Base-by-base conservation (phyloP, 1,284 basidiomycete species). In the Trichosporon asahii region DNA sequence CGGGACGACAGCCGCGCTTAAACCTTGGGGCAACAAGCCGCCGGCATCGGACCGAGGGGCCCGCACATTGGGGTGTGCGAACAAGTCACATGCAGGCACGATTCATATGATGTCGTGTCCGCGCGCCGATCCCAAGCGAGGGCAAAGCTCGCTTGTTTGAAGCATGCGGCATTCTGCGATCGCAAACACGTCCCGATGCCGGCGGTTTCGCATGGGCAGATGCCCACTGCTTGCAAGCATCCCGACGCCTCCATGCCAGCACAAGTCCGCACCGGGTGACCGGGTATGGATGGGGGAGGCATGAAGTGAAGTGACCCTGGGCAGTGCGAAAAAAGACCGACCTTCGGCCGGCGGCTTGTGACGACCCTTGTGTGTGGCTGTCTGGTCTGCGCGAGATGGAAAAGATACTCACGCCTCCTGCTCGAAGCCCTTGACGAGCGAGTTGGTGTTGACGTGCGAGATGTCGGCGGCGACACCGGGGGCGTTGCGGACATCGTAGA, bases 401-500 rank as follows among this genome's bases (percentile, higher is more conserved):
- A n/a, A n/a, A n/a, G 27, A 33, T 61, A 82, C 81, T 79, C 76
- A 83, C 82, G 83, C 77, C 71, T 78, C 82, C 76, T 80, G 76
- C 75, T 82, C 80, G 84, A 86, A 92, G 40, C 93, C 93, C 76
- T 89, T 87, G 70, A 95, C 83, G 46, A 66, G 72, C 37, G 82
- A 83, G 69, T 74, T 67, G 71, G 85, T 84, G 84, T 87, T 86
- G 82, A 97, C 94, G 85, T 98, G 95, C 73, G 91, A 92, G 73
- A 98, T 87, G 86, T 98, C 95, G 75, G 90, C 93, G 69, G 94
- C 94, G 76, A 99, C 95, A 85, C 97, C 96, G 63, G 95, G 94
- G 15, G 95, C 93, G 84, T 94, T 93, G 83, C 94, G 91, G 85
- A 99, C 95, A 93, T 99, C 97, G 85, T 89, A 98, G 74, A 98